These are phyloP conservation scores for Dryas integrifolia DNA, from an alignment of 331 rosid species.

Conservation along the genomic window DNA sequence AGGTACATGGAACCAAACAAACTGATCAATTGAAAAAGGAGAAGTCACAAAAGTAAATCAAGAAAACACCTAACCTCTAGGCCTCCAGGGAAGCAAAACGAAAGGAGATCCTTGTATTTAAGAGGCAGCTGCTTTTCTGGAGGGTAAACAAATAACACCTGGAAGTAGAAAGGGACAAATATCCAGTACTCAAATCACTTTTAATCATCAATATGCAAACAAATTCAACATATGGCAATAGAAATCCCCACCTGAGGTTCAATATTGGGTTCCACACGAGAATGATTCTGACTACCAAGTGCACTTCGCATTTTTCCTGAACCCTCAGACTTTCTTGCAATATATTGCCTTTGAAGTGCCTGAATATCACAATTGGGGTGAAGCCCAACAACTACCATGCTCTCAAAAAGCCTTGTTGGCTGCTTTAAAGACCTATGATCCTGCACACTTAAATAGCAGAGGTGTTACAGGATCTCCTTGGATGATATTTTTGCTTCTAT, in stretches of 20 bases:
- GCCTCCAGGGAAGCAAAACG: constrained; percentile 89
- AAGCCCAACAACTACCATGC: constrained; percentile 94
- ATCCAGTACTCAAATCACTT: constrained; percentile 15
- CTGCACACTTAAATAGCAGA: constrained; percentile 52
- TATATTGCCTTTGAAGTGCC: constrained; percentile 72
- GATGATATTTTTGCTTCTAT: constrained; percentile 13
- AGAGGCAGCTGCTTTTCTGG: constrained; percentile 77
- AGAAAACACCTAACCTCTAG: constrained; percentile 58
- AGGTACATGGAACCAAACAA: neutral
- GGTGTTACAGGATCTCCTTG: constrained; percentile 32
- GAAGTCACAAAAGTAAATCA: constrained; percentile 7
- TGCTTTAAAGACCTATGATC: constrained; percentile 83
- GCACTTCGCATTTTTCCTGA: constrained; percentile 71
- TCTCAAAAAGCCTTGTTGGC: constrained; percentile 84
- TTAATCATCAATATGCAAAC: neutral
- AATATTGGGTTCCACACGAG: constrained; percentile 60
- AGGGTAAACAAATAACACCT: constrained; percentile 83
- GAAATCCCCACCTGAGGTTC: constrained; percentile 71
- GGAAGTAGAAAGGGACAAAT: constrained; percentile 14
- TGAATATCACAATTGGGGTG: constrained; percentile 91
- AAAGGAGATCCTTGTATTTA: constrained; percentile 74
- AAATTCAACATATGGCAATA: neutral
- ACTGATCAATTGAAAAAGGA: constrained; percentile 6
- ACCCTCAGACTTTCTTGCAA: constrained; percentile 64
- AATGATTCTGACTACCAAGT: constrained; percentile 62